These are phyloP conservation scores for Colletotrichum lentis DNA, from an alignment of 2,329 filamentous ascomycete genomes.

Conservation along the genomic window DNA sequence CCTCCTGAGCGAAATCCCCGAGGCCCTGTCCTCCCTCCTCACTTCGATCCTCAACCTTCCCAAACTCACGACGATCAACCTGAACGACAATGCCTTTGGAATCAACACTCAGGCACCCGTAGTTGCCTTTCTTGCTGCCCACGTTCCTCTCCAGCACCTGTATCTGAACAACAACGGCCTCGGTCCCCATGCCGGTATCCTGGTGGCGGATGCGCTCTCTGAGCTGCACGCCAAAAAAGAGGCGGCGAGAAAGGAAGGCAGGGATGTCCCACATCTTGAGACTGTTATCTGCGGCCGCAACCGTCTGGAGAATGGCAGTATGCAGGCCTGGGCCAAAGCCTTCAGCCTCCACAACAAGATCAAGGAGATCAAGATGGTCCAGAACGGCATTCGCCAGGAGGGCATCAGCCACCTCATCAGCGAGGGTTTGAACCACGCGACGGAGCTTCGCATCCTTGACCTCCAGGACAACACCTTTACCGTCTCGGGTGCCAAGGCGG, in stretches of 20 bases:
- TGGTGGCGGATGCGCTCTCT: constrained; percentile 87
- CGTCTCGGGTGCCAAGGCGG: constrained; percentile 76
- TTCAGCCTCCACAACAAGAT: constrained; percentile 85
- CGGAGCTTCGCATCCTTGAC: constrained; percentile 78
- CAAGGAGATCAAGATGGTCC: constrained; percentile 92
- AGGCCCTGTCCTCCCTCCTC: constrained; percentile 84
- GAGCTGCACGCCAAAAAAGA: constrained; percentile 86
- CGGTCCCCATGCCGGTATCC: constrained; percentile 86
- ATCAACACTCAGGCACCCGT: constrained; percentile 93
- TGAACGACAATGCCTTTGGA: constrained; percentile 98
- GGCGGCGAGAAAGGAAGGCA: constrained; percentile 74
- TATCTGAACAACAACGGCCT: constrained; percentile 99
- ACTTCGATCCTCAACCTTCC: constrained; percentile 86
- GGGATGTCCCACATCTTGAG: constrained; percentile 83
- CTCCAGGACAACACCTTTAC: constrained; percentile 99
- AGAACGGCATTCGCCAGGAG: constrained; percentile 96
- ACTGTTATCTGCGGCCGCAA: constrained; percentile 98
- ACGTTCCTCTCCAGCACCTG: constrained; percentile 90
- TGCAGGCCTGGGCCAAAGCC: constrained; percentile 91
- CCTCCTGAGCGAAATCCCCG: constrained; percentile 91
- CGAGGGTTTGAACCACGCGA: constrained; percentile 77
- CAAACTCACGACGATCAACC: constrained; percentile 87
- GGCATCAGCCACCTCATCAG: constrained; percentile 84
- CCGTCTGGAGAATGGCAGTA: constrained; percentile 92
- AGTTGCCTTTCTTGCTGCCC: constrained; percentile 87